Conservation (phyloP, 2,329 filamentous ascomycete genomes). For the Aspergillus oerlinghausenensis region DNA sequence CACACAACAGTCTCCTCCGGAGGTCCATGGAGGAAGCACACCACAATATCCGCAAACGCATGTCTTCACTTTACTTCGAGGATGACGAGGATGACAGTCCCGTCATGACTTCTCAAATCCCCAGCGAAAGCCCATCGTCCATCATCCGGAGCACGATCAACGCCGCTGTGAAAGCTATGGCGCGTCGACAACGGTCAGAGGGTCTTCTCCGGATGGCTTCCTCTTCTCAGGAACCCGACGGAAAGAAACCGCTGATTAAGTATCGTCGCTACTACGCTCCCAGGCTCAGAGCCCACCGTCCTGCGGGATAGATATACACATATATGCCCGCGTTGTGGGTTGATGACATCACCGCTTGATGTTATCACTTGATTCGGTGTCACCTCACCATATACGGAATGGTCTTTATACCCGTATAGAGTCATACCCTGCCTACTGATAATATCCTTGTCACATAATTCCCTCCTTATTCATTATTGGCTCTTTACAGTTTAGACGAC, state of each 20-base stretch:
- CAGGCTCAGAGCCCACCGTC: background rate
- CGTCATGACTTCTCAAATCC: background rate
- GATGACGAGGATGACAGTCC: background rate
- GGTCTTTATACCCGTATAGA: too few relatives aligned
- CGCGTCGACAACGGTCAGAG: background rate
- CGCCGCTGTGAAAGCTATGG: background rate
- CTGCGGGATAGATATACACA: background rate
- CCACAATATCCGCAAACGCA: constrained; percentile 8
- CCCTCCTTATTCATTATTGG: background rate
- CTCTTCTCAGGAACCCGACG: background rate
- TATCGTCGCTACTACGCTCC: background rate
- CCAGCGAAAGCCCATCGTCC: background rate
- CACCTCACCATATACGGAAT: too few relatives aligned
- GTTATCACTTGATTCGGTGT: background rate
- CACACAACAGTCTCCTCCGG: constrained; percentile 15
- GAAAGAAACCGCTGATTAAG: background rate
- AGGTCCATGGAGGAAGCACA: constrained; percentile 15
- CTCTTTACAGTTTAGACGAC: background rate
- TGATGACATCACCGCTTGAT: background rate
- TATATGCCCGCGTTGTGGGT: background rate
- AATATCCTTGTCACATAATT: background rate
- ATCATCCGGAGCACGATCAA: background rate
- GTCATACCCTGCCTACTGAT: background rate
- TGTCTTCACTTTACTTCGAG: constrained; percentile 4
- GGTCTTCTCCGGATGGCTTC: background rate